phyloP scores from a whole-genome alignment of 441 rosid genomes.

The Bocquillonia castaneifolia region DNA sequence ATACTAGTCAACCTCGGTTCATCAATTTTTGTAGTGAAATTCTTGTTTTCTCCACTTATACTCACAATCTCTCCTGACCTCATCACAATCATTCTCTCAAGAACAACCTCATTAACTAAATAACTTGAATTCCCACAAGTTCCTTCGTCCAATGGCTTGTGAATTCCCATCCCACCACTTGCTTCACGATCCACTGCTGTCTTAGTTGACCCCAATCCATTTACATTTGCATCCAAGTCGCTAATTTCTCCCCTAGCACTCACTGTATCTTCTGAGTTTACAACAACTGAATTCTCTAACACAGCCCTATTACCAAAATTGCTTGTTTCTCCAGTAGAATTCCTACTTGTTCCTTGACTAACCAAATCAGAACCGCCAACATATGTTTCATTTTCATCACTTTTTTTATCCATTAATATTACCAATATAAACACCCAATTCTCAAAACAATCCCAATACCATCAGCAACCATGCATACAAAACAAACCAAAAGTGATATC shows the following conservation, averaged over 20 bases:
- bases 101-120: slow-evolving; percentile 18
- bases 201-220: slow-evolving; percentile 24
- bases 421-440: slow-evolving; percentile 10
- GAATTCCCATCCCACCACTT: slow-evolving; percentile 16
- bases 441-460: slow-evolving; percentile 11
- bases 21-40: slow-evolving; percentile 17
- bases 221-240: slow-evolving; percentile 19
- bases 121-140: slow-evolving; percentile 25
- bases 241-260: slow-evolving; percentile 22
- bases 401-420: slow-evolving; percentile 32
- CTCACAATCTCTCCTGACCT: slow-evolving; percentile 21
- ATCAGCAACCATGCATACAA: slow-evolving; percentile 13
- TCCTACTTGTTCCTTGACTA: slow-evolving; percentile 20
- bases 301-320: slow-evolving; percentile 20
- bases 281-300: slow-evolving; percentile 25
- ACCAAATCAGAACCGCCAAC: slow-evolving; percentile 21
- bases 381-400: slow-evolving; percentile 8
- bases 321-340: slow-evolving; percentile 26
- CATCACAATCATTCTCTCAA: slow-evolving; percentile 26
- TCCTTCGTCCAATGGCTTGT: slow-evolving; percentile 15
- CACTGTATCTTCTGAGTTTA: slow-evolving; percentile 21
- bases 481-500: background rate
- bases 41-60: slow-evolving; percentile 26
- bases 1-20: slow-evolving; percentile 24
- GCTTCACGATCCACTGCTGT: slow-evolving; percentile 20